These are phyloP conservation scores for Drechslerella stenobrocha DNA, from an alignment of 2,329 filamentous ascomycete species.

Conservation along the genomic window DNA sequence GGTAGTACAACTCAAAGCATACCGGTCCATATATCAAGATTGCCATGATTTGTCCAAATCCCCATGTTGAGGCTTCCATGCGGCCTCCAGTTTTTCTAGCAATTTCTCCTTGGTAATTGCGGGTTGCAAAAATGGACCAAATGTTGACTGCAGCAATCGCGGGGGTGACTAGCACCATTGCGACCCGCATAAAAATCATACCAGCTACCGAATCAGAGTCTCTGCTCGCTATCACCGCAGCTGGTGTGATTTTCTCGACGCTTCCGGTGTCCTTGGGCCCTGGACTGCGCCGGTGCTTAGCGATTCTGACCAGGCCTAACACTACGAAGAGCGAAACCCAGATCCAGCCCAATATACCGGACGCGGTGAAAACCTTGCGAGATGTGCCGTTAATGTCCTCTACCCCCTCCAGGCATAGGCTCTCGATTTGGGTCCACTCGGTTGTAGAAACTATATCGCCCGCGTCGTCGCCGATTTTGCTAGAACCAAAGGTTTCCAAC, in stretches of 20 bases:
- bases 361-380: background rate
- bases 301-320: constrained; percentile 9
- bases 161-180: constrained; percentile 9
- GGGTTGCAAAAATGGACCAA: constrained; percentile 19
- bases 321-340: constrained; percentile 13
- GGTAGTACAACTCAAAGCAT: constrained; percentile 14
- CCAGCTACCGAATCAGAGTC: background rate
- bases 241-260: background rate
- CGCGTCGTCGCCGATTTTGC: constrained; percentile 14
- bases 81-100: background rate
- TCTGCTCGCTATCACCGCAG: background rate
- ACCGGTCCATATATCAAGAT: constrained; percentile 26
- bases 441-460: constrained; percentile 4
- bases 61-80: constrained; percentile 3
- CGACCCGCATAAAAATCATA: background rate
- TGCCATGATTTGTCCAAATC: constrained; percentile 27
- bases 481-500: constrained; percentile 20
- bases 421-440: constrained; percentile 15
- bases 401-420: constrained; percentile 11
- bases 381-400: background rate
- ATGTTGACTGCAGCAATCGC: constrained; percentile 4
- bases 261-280: background rate
- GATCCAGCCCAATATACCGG: constrained; percentile 24
- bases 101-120: constrained; percentile 19
- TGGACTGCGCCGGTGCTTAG: constrained; percentile 3